These are phyloP conservation scores for Cynanchum wilfordii DNA, from an alignment of 257 asterid genomes.

Conservation along the genomic window DNA sequence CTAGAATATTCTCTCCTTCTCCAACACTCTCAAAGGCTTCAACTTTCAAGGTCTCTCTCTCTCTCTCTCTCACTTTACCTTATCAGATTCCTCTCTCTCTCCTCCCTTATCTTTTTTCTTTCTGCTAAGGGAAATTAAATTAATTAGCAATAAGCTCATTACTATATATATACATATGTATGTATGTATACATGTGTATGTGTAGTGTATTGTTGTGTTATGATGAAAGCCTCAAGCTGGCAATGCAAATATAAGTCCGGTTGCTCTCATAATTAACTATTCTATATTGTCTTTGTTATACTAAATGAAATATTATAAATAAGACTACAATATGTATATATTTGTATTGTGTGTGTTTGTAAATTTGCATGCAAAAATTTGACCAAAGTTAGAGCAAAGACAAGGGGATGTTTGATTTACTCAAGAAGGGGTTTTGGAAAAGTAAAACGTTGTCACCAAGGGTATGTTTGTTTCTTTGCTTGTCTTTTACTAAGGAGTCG, in stretches of 20 bases:
- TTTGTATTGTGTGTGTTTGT: not conserved
- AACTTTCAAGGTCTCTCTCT: slow-evolving; percentile 74
- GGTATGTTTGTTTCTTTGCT: slow-evolving; percentile 53
- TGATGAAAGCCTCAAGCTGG: too few species aligned
- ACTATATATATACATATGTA: too few species aligned
- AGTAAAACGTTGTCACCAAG: slow-evolving; percentile 71
- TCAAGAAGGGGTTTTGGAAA: slow-evolving; percentile 35
- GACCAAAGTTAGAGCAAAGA: not conserved
- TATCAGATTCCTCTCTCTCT: slow-evolving; percentile 18
- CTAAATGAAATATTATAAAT: too few species aligned
- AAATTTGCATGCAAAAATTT: not conserved
- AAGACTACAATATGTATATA: too few species aligned
- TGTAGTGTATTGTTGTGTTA: too few species aligned
- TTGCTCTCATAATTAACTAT: too few species aligned
- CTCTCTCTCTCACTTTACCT: slow-evolving; percentile 25
- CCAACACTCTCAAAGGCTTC: slow-evolving; percentile 52
- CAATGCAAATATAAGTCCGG: too few species aligned
- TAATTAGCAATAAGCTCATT: not conserved
- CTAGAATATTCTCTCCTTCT: slow-evolving; percentile 64
- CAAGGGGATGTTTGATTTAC: slow-evolving; percentile 16
- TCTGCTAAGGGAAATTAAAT: not conserved
- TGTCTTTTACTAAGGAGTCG: slow-evolving; percentile 40
- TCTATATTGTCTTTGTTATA: too few species aligned
- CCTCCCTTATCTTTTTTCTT: not conserved
- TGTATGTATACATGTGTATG: not conserved